Conservation (phyloP, 2,329 filamentous ascomycete species). For the Paecilomyces sp. region DNA sequence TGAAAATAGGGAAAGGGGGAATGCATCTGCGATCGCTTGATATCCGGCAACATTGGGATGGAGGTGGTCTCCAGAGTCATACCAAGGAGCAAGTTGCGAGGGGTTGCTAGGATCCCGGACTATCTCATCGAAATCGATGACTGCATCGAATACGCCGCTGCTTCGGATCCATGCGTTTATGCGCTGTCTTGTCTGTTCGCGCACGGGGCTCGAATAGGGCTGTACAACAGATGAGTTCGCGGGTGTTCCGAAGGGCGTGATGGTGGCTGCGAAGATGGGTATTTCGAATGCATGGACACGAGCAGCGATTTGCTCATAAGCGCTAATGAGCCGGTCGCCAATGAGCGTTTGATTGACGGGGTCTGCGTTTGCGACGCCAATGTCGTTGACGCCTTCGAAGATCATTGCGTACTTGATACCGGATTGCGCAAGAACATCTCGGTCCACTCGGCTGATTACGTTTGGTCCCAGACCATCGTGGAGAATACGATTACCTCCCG, state of each 20-base stretch:
- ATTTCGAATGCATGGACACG: slow-evolving; percentile 50
- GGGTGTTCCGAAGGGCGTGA: slow-evolving; percentile 54
- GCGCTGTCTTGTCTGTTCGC: slow-evolving; percentile 50
- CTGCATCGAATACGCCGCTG: slow-evolving; percentile 51
- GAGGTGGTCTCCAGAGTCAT: slow-evolving; percentile 58
- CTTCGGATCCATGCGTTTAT: slow-evolving; percentile 57
- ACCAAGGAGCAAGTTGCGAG: slow-evolving; percentile 44
- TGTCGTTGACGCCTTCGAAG: slow-evolving; percentile 65
- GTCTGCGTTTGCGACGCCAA: slow-evolving; percentile 47
- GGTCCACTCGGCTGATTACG: slow-evolving; percentile 52
- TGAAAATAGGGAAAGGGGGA: slow-evolving; percentile 50
- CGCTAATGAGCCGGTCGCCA: slow-evolving; percentile 47
- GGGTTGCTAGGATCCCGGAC: slow-evolving; percentile 45
- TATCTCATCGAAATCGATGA: slow-evolving; percentile 56
- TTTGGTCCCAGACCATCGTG: slow-evolving; percentile 57
- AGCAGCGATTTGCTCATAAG: slow-evolving; percentile 51
- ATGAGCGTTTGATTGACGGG: slow-evolving; percentile 39
- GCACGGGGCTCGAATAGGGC: slow-evolving; percentile 47
- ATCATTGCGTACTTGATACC: slow-evolving; percentile 56
- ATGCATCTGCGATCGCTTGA: slow-evolving; percentile 51
- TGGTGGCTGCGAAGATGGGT: slow-evolving; percentile 56
- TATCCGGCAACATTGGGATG: slow-evolving; percentile 57
- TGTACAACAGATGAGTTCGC: slow-evolving; percentile 28
- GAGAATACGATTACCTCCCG: slow-evolving; percentile 61
- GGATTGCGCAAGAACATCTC: slow-evolving; percentile 55